Evolutionary conservation across 2,329 filamentous ascomycete species (phyloP), one percentile per base, ranked within the genome.

Genomic region (Coniella vitis): DNA sequence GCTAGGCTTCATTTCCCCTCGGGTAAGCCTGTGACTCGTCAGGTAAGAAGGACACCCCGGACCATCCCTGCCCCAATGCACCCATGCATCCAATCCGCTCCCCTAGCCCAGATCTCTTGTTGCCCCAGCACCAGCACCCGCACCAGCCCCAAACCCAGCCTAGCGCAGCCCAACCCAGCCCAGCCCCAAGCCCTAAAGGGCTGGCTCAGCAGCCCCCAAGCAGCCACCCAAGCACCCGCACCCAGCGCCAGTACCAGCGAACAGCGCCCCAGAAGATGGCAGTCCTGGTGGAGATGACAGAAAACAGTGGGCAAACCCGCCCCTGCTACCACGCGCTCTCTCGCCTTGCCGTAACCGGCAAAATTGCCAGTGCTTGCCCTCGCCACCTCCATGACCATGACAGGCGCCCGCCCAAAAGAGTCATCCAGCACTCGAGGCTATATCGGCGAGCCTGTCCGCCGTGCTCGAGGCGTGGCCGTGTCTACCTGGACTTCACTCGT

Each of bases 341-440:
- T n/a, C 46, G 34, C 43, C 51, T 45, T 38, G 44, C 47, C 22
- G 25, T 38, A 37, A 43, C 44, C 53, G 53, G 53, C 53, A 55
- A 53, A 45, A 48, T 32, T 29, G 25, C 45, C 40, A 41, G 47
- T 51, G 41, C 47, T n/a, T 38, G 47, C 47, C 29, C 47, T 54
- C 51, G 52, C 52, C 52, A 54, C 52, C 48, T 46, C 37, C 37
- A 52, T 45, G 41, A 52, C 37, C 37, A 52, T 45, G 41, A 52
- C 46, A 51, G 38, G 49, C 35, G 35, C n/a, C n/a, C n/a, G 10
- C 38, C 21, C 16, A 37, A 54, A 59, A 58, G 57, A 59, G 57
- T 59, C 57, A 59, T 59, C 57, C 41, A 56, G 48, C 44, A 25
- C 34, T 44, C 16, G 20, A 49, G 40, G 53, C 49, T 48, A 49